phyloP scores from a whole-genome alignment of 179 eudicot species.

The Camellia oleifera region DNA sequence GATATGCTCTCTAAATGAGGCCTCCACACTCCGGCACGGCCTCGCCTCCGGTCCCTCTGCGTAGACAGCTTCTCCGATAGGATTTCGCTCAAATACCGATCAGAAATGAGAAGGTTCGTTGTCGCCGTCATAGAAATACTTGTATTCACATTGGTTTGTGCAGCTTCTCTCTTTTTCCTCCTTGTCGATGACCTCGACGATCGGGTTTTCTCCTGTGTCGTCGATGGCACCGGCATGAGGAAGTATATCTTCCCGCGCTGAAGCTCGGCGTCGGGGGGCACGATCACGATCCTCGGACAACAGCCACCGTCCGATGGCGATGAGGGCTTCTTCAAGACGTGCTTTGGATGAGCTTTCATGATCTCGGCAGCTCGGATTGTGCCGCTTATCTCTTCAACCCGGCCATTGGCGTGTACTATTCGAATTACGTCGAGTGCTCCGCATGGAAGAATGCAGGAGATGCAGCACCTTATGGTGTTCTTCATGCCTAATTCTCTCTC shows the following conservation, averaged over 20 bases:
- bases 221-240: conserved; percentile 57
- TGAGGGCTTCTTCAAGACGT: conserved; percentile 66
- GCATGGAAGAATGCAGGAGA: conserved; percentile 97
- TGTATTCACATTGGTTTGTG: neutral
- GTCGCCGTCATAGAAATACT: conserved; percentile 7
- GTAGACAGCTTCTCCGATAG: conserved; percentile 65
- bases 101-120: conserved; percentile 39
- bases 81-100: conserved; percentile 75
- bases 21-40: conserved; percentile 81
- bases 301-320: conserved; percentile 34
- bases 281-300: conserved; percentile 53
- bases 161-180: conserved; percentile 26
- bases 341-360: conserved; percentile 71
- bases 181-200: conserved; percentile 20
- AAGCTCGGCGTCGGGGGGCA: conserved; percentile 76
- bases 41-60: conserved; percentile 61
- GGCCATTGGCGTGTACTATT: conserved; percentile 77
- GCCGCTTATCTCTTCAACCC: conserved; percentile 71
- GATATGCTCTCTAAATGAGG: conserved; percentile 84
- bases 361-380: conserved; percentile 57
- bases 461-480: conserved; percentile 75
- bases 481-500: conserved; percentile 36
- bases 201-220: conserved; percentile 17
- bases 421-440: conserved; percentile 91
- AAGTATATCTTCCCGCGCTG: conserved; percentile 90